Evolutionary conservation across 306 rosid species (phyloP), one percentile per base, ranked within the genome.

Genomic region (Glycine tomentella): DNA sequence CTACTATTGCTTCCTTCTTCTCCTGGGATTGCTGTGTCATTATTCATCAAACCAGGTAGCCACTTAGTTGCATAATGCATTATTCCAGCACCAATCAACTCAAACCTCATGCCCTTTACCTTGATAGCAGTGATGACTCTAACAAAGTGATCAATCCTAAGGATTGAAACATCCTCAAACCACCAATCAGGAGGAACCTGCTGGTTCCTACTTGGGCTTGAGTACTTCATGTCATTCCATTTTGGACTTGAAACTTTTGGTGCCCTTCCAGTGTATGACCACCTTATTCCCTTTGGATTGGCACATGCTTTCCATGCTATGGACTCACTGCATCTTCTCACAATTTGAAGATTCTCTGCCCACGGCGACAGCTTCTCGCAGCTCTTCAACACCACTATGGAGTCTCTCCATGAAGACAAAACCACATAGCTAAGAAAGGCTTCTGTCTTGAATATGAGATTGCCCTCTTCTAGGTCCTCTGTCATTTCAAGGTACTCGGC

Each of bases 281-380:
- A 93, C 86, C 91, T 86, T 78, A 96, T 93, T 17, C 99, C 99
- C 74, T 93, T 96, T 1, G 99, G 98, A 86, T 93, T 96, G 2
- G 99, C 92, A 46, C 98, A 96, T 48, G 99, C 98, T 65, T 95
- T 96, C 98, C 99, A 95, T 17, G 98, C 99, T 53, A 95, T 95
- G 48, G 98, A 93, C 86, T 95, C 99, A 7, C 99, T 93, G 87
- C 98, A 96, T 78, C 99, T 82, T 31, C 98, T 84, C 9, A 96
- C 94, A 4, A 96, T 96, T 77, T 96, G 99, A 40, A 96, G 97
- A 68, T 96, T 96, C 81, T 96, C 99, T 0, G 99, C 97, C 99
- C 99, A 93, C 0, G 99, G 99, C 0, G 98, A 93, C 69, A 96
- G 93, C 87, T 93, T 96, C 89, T 96, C 98, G 13, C 97, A 93